phyloP scores from a whole-genome alignment of 345 rosid species.

The Aurinia saxatilis region DNA sequence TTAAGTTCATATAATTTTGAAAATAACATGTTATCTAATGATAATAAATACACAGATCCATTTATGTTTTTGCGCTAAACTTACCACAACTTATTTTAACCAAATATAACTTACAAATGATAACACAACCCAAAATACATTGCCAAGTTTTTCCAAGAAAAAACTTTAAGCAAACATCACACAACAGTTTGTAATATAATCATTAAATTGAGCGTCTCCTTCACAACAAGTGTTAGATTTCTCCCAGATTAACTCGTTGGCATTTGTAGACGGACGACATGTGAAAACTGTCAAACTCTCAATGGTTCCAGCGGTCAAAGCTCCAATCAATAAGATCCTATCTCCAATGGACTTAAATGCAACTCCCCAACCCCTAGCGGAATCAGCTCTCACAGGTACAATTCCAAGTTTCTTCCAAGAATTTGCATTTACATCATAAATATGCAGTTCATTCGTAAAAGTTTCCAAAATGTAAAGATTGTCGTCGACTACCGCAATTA shows the following conservation, averaged over 20 bases:
- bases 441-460: conserved; percentile 44
- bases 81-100: no score
- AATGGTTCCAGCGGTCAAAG: conserved; percentile 13
- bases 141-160: no score
- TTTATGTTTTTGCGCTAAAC: no score
- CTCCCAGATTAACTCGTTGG: conserved; percentile 37
- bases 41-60: no score
- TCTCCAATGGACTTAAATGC: conserved; percentile 46
- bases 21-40: no score
- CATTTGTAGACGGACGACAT: conserved; percentile 38
- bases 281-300: conserved; percentile 48
- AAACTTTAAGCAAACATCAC: conserved; percentile 65
- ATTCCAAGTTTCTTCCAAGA: conserved; percentile 52
- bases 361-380: neutral
- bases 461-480: conserved; percentile 59
- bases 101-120: no score
- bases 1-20: no score
- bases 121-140: no score
- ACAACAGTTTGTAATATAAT: conserved; percentile 61
- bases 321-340: conserved; percentile 58
- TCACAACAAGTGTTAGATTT: conserved; percentile 34
- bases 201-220: conserved; percentile 22
- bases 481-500: conserved; percentile 52
- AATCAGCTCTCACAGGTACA: conserved; percentile 31
- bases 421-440: conserved; percentile 41